Conservation (phyloP, 345 rosid genomes). For the Anacardium occidentale region DNA sequence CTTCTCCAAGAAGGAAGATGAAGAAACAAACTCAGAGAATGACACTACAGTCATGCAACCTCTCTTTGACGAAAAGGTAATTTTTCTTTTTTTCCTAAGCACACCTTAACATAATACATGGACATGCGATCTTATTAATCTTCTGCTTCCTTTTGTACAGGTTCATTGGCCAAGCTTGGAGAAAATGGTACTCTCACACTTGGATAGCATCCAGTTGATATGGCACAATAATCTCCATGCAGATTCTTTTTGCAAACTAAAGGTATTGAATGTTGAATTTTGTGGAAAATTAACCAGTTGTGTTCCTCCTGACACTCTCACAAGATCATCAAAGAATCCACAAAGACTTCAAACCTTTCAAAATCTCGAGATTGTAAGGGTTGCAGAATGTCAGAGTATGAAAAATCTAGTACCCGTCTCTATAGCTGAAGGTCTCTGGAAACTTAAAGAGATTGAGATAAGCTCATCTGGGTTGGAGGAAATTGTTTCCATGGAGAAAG, state of each 20-base stretch:
- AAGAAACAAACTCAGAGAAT: not conserved
- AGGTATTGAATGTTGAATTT: not conserved
- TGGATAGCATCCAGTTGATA: not conserved
- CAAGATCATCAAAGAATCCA: not conserved
- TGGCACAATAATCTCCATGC: not conserved
- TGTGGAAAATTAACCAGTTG: not conserved
- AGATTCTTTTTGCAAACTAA: not conserved
- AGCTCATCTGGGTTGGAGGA: not conserved
- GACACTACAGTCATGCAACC: not conserved
- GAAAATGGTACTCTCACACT: not conserved
- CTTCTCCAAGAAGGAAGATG: not conserved
- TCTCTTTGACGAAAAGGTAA: too few species aligned
- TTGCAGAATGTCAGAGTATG: not conserved
- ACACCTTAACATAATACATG: too few species aligned
- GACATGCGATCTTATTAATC: too few species aligned
- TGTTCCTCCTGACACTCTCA: not conserved
- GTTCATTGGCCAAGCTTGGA: not conserved
- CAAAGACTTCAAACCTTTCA: not conserved
- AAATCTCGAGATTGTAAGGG: not conserved
- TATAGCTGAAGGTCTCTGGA: not conserved
- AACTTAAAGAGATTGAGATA: too few species aligned
- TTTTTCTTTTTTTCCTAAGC: too few species aligned
- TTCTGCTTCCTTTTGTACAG: not conserved
- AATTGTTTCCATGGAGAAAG: not conserved
- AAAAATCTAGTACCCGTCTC: not conserved